Percentiles rank a stretch among this genome's conserved stretches.
These are phyloP conservation scores for Hypomyces rosellus DNA, from an alignment of 2,329 filamentous ascomycete genomes.

Conservation along the genomic window DNA sequence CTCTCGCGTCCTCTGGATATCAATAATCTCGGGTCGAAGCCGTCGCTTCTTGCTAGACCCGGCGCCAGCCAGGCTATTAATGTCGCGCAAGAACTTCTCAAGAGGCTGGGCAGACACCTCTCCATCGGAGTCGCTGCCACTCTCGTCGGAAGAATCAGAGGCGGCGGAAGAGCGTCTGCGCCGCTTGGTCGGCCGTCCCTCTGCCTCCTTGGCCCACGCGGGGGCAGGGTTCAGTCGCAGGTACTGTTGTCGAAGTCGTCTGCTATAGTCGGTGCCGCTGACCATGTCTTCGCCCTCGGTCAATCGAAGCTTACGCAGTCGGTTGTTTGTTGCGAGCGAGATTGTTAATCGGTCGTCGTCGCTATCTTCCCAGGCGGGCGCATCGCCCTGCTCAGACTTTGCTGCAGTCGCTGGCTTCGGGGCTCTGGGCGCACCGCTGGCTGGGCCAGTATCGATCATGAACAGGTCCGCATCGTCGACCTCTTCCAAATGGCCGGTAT, in stretches of 20 bases:
- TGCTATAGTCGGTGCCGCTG: constrained; percentile 77
- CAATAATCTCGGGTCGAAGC: constrained; percentile 78
- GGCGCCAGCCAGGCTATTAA: constrained; percentile 56
- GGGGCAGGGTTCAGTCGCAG: constrained; percentile 54
- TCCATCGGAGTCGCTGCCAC: constrained; percentile 52
- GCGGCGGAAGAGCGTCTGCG: constrained; percentile 46
- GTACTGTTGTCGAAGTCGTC: constrained; percentile 73
- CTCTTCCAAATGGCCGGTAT: constrained; percentile 51
- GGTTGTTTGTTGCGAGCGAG: constrained; percentile 68
- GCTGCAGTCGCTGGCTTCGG: constrained; percentile 21
- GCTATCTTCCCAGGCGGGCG: constrained; percentile 83
- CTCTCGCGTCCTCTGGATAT: constrained; percentile 85
- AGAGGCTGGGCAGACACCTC: constrained; percentile 68
- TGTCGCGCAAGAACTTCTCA: constrained; percentile 71
- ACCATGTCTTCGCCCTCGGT: constrained; percentile 81
- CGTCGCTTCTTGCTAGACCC: constrained; percentile 56
- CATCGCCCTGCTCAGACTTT: constrained; percentile 27
- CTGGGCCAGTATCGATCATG: constrained; percentile 66
- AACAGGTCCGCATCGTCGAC: constrained; percentile 76
- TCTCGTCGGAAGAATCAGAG: constrained; percentile 45
- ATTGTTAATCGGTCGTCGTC: constrained; percentile 85
- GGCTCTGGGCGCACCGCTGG: constrained; percentile 28
- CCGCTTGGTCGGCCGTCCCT: constrained; percentile 45
- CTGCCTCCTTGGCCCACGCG: constrained; percentile 50
- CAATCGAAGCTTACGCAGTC: constrained; percentile 75